Evolutionary conservation across 768 basidiomycete species (phyloP), one percentile per base, ranked within the genome.

Genomic region (Amanita pseudoporphyria): DNA sequence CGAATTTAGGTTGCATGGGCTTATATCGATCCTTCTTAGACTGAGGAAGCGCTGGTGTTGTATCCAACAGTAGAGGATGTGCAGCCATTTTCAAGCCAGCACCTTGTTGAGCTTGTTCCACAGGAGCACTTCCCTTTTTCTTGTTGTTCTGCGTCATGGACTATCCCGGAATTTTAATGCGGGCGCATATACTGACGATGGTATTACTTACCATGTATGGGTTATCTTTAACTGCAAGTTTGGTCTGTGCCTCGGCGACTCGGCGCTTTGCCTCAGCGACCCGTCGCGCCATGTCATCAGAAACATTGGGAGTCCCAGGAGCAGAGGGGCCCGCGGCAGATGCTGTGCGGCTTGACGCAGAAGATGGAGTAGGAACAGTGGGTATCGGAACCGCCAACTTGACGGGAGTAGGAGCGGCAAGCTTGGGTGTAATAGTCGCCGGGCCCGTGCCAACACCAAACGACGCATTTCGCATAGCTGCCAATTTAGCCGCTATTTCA

Each of bases 1-100:
- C 89, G 64, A 98, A 99, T 66, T 99, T 99, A 44, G 96, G 96
- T 55, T 94, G 93, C 94, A 99, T 97, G 14, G 95, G 92, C 63
- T 94, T 95, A 67, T 96, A 96, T 53, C 87, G 71, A 64, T 96
- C 90, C 64, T 94, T 91, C 67, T 87, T 88, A 22, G 82, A 83
- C 65, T 83, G 82, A 2, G 75, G 77, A 3, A 74, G 68, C 2
- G 68, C 59, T 6, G 77, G 70, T 0, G 83, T 76, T 3, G 71
- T 75, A 39, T 92, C 89, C 32, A 93, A 72, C 21, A 95, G 65
- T 19, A 93, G 70, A 2, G 91, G 91, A 62, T 94, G 91, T 0
- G 90, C 90, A 1, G 88, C 82, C 87, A 93, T 92, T 63, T 88
- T 88, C 47, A 93, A 68, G 13, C 89, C 89, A 3, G 82, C 82